Conservation (phyloP, 1,284 basidiomycete genomes). For the Pascua guehoae region DNA sequence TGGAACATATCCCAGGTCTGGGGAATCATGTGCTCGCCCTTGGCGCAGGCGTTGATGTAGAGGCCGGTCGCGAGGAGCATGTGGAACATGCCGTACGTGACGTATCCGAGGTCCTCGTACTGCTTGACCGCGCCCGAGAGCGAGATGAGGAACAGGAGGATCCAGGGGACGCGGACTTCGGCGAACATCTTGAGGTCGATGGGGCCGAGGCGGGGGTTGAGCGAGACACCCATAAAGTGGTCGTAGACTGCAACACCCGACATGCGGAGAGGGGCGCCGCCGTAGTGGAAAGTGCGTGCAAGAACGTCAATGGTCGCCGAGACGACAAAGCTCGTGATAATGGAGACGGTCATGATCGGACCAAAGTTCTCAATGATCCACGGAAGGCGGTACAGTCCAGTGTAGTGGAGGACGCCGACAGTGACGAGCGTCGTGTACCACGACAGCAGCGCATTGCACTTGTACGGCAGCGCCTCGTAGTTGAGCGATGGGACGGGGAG, state of each 20-base stretch:
- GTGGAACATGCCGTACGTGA: conserved; percentile 96
- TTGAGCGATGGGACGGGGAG: conserved; percentile 86
- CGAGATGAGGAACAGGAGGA: conserved; percentile 88
- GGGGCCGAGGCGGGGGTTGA: conserved; percentile 91
- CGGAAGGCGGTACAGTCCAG: conserved; percentile 81
- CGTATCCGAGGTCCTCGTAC: conserved; percentile 85
- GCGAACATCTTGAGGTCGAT: conserved; percentile 99
- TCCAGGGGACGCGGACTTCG: conserved; percentile 97
- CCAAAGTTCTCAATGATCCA: conserved; percentile 97
- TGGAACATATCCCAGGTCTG: conserved; percentile 99
- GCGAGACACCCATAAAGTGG: conserved; percentile 90
- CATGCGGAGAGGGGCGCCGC: conserved; percentile 83
- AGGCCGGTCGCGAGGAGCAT: conserved; percentile 95
- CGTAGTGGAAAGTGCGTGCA: conserved; percentile 59
- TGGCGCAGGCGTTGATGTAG: conserved; percentile 93
- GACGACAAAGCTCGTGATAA: conserved; percentile 82
- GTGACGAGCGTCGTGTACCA: conserved; percentile 83
- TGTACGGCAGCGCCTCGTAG: conserved; percentile 91
- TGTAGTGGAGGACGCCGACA: conserved; percentile 72
- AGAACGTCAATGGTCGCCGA: conserved; percentile 76
- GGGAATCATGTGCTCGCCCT: conserved; percentile 95
- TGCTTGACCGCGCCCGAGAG: conserved; percentile 94
- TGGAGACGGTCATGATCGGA: conserved; percentile 90
- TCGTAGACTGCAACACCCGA: conserved; percentile 91
- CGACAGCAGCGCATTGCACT: conserved; percentile 89